These are phyloP conservation scores for Alternaria triticimaculans DNA, from an alignment of 2,329 filamentous ascomycete species.

Conservation along the genomic window DNA sequence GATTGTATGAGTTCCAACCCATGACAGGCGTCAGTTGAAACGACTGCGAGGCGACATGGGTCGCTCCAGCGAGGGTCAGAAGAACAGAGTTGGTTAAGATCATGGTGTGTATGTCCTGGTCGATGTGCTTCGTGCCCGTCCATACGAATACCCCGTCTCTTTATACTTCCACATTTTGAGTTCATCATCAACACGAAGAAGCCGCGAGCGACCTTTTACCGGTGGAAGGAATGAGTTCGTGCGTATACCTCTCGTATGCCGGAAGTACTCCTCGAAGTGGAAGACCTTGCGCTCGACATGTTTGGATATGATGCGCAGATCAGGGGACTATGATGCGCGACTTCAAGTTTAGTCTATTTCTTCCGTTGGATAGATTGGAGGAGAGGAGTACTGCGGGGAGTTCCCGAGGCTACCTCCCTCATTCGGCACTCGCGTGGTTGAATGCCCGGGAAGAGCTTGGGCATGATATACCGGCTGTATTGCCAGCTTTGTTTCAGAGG, in stretches of 20 bases:
- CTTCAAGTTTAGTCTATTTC: background rate
- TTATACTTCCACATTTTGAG: background rate
- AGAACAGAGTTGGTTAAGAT: constrained; percentile 10
- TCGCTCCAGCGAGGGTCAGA: constrained; percentile 13
- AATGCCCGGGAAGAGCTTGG: background rate
- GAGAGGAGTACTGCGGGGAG: background rate
- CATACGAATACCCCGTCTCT: background rate
- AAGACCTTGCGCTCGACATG: background rate
- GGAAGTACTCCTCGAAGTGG: constrained; percentile 2
- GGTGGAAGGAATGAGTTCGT: constrained; percentile 2
- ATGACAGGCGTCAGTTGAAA: constrained; percentile 26
- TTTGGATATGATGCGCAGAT: background rate
- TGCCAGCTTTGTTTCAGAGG: background rate
- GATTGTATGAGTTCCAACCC: constrained; percentile 30
- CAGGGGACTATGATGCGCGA: background rate
- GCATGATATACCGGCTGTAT: background rate
- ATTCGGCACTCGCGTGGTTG: background rate
- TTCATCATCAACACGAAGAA: background rate
- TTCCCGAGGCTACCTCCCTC: background rate
- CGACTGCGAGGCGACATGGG: constrained; percentile 18
- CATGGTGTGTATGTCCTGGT: background rate
- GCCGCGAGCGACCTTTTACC: constrained; percentile 4
- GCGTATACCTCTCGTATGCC: background rate
- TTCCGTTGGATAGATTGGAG: constrained; percentile 7
- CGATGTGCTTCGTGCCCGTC: background rate